Percentiles rank a stretch among this genome's conserved stretches.
Conservation (phyloP, 2,329 filamentous ascomycete genomes). For the Fusarium sp. region DNA sequence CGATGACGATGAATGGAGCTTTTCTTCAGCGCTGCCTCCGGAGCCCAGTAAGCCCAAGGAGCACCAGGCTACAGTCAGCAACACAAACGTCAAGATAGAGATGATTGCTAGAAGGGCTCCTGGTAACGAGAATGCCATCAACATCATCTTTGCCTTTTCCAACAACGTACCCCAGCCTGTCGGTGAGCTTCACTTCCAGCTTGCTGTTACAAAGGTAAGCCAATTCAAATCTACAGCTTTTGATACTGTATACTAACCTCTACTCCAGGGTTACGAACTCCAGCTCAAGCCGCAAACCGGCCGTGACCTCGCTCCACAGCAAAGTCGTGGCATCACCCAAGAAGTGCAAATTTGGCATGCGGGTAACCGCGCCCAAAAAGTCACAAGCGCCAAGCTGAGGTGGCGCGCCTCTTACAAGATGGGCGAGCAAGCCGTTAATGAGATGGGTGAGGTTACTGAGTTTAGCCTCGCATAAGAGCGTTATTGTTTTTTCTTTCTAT, state of each 20-base stretch:
- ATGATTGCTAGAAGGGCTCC: constrained; percentile 75
- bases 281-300: constrained; percentile 88
- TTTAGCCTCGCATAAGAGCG: constrained; percentile 74
- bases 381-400: constrained; percentile 85
- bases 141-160: constrained; percentile 83
- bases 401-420: constrained; percentile 88
- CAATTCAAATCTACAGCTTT: neutral
- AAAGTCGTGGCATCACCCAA: constrained; percentile 82
- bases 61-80: constrained; percentile 75
- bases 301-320: constrained; percentile 78
- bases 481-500: constrained; percentile 1
- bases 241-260: constrained; percentile 8
- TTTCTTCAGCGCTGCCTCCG: constrained; percentile 84
- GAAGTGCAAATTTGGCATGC: constrained; percentile 80
- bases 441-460: constrained; percentile 86
- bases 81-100: constrained; percentile 77
- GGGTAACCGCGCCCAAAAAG: constrained; percentile 74
- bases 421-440: constrained; percentile 73
- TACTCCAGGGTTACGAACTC: constrained; percentile 77
- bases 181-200: constrained; percentile 86
- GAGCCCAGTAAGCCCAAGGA: constrained; percentile 67
- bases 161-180: constrained; percentile 81
- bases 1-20: constrained; percentile 94
- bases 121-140: constrained; percentile 68
- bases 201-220: constrained; percentile 90